Percentiles rank a stretch among this genome's conserved stretches.
phyloP scores from a whole-genome alignment of 2,329 filamentous ascomycete genomes.

The Epichloe gansuensis region DNA sequence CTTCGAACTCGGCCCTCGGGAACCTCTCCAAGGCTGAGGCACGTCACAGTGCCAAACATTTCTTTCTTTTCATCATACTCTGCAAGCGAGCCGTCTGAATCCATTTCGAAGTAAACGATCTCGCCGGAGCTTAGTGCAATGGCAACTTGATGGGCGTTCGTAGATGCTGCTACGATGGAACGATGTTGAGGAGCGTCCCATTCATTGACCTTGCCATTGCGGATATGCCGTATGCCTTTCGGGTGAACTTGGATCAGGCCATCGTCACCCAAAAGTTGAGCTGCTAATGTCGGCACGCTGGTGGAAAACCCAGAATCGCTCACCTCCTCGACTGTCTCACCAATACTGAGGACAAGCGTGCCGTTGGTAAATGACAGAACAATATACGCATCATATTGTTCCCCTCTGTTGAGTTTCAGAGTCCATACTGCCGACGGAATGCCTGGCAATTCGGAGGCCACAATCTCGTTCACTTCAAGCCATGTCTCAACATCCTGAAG shows the following conservation, averaged over 20 bases:
- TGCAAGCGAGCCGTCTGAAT: conserved; percentile 75
- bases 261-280: conserved; percentile 88
- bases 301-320: conserved; percentile 87
- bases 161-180: conserved; percentile 87
- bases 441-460: conserved; percentile 83
- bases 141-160: conserved; percentile 86
- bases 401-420: conserved; percentile 68
- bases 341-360: conserved; percentile 87
- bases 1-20: conserved; percentile 82
- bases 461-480: conserved; percentile 85
- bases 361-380: conserved; percentile 86
- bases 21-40: conserved; percentile 84
- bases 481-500: conserved; percentile 87
- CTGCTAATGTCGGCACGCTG: conserved; percentile 77
- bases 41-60: conserved; percentile 92
- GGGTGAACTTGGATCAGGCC: conserved; percentile 90
- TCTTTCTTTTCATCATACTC: conserved; percentile 93
- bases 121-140: conserved; percentile 92
- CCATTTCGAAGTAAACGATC: conserved; percentile 97
- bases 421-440: conserved; percentile 93
- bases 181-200: conserved; percentile 90
- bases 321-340: conserved; percentile 92
- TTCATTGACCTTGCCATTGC: conserved; percentile 68
- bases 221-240: conserved; percentile 88
- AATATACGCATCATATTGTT: conserved; percentile 88